phyloP scores from a whole-genome alignment of 805 yeast genomes.

The Ogataea glucozyma region DNA sequence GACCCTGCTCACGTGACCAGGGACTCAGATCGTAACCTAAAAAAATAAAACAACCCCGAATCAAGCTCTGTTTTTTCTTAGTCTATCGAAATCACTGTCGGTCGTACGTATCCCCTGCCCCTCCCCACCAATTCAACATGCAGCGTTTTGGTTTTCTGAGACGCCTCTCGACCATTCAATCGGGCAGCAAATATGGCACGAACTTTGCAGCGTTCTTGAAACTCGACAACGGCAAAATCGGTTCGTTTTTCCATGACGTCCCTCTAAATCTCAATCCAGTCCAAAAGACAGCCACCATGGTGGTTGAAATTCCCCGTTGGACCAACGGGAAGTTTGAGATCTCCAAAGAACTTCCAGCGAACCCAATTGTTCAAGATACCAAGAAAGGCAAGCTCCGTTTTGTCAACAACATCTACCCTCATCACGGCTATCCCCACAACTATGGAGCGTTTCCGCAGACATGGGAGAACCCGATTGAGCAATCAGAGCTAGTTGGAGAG shows the following conservation, averaged over 20 bases:
- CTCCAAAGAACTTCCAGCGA: slow-evolving; percentile 53
- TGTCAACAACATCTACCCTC: slow-evolving; percentile 78
- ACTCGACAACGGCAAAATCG: slow-evolving; percentile 42
- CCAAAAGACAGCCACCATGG: slow-evolving; percentile 54
- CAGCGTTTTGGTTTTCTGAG: slow-evolving; percentile 8
- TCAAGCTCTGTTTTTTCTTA: too few relatives aligned
- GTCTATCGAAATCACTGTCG: neutral
- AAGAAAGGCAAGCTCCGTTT: slow-evolving; percentile 70
- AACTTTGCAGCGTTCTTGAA: slow-evolving; percentile 47
- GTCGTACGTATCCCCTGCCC: neutral
- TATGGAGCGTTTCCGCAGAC: slow-evolving; percentile 92
- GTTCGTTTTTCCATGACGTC: slow-evolving; percentile 73
- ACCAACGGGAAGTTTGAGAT: slow-evolving; percentile 83
- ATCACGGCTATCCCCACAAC: slow-evolving; percentile 81
- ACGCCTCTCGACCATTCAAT: slow-evolving; percentile 20
- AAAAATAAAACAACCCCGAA: too few relatives aligned
- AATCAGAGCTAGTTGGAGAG: slow-evolving; percentile 39
- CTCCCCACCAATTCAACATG: neutral
- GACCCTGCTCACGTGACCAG: too few relatives aligned
- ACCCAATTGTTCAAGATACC: slow-evolving; percentile 80
- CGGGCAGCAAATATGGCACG: slow-evolving; percentile 41
- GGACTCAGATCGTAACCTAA: too few relatives aligned
- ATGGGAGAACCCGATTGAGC: slow-evolving; percentile 90
- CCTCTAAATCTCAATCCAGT: slow-evolving; percentile 53
- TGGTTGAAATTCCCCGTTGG: slow-evolving; percentile 82